These are phyloP conservation scores for Ogataea philodendri DNA, from an alignment of 805 yeast genomes.

Conservation along the genomic window DNA sequence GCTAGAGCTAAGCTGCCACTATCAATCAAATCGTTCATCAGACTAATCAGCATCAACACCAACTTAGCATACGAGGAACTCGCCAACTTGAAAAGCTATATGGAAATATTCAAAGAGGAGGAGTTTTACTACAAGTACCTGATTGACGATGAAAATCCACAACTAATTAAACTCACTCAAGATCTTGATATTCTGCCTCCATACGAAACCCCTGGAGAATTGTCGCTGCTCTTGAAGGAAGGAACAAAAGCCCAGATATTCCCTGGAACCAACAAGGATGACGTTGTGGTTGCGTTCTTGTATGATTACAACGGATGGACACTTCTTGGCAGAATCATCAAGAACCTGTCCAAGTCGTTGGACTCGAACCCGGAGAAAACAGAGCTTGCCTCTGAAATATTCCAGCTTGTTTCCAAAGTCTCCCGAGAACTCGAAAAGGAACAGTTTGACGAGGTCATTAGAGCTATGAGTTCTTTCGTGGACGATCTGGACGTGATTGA, in stretches of 20 bases:
- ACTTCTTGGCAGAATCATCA: constrained; percentile 71
- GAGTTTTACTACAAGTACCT: constrained; percentile 41
- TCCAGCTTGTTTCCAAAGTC: constrained; percentile 50
- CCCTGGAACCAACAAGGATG: constrained; percentile 36
- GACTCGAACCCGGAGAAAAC: constrained; percentile 40
- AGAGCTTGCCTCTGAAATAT: constrained; percentile 45
- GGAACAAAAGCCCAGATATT: constrained; percentile 73
- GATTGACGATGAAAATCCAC: constrained; percentile 53
- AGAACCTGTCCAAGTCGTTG: constrained; percentile 49
- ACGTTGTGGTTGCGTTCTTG: constrained; percentile 57
- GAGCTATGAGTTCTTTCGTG: constrained; percentile 37
- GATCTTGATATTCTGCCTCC: constrained; percentile 49
- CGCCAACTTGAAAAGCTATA: constrained; percentile 56
- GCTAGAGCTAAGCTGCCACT: constrained; percentile 75
- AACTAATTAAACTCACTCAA: constrained; percentile 42
- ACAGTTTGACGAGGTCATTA: constrained; percentile 25
- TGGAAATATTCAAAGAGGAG: constrained; percentile 43
- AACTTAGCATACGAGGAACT: constrained; percentile 66
- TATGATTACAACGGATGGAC: constrained; percentile 87
- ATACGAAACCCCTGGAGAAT: constrained; percentile 43
- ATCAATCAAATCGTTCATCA: constrained; percentile 56
- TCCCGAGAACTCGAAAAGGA: constrained; percentile 39
- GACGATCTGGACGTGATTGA: constrained; percentile 42
- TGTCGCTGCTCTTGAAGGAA: constrained; percentile 43
- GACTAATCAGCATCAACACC: constrained; percentile 60